Evolutionary conservation across 2,329 filamentous ascomycete genomes (phyloP).

Genomic region (Penicillium freii): DNA sequence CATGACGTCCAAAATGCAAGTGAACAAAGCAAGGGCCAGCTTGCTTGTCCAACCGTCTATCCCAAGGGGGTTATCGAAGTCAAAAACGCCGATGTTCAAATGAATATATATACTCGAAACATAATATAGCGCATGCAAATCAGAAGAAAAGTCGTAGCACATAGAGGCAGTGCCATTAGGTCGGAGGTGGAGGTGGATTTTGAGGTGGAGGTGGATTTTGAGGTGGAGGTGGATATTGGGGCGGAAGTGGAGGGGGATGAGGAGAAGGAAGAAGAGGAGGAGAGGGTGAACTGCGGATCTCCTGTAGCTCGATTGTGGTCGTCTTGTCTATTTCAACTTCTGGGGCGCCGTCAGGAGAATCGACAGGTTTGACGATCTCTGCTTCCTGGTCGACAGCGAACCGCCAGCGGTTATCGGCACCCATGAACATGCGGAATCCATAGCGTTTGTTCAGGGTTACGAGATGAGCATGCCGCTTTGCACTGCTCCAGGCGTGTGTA

Average conservation of each 20-base stretch:
- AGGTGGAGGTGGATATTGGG: neutral
- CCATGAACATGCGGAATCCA: conserved; percentile 33
- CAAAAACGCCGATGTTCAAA: neutral
- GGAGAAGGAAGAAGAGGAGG: conserved; percentile 3
- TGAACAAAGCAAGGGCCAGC: conserved; percentile 4
- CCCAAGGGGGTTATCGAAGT: neutral
- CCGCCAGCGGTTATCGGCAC: conserved; percentile 29
- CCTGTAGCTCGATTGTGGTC: conserved; percentile 20
- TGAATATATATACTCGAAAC: neutral
- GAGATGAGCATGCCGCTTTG: conserved; percentile 28
- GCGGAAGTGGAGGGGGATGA: neutral
- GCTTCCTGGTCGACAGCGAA: conserved; percentile 36
- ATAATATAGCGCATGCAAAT: neutral
- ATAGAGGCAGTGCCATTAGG: neutral
- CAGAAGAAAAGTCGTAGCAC: conserved; percentile 3
- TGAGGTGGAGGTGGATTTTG: neutral
- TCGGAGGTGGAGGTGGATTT: neutral
- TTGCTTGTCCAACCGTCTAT: neutral
- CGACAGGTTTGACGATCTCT: neutral
- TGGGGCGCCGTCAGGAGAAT: neutral
- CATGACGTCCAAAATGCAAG: conserved; percentile 1
- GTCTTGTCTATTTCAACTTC: conserved; percentile 22
- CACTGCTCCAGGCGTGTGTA: conserved; percentile 32
- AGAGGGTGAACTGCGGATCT: conserved; percentile 9
- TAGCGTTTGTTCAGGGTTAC: conserved; percentile 31